These are phyloP conservation scores for Trichoderma asperelloides DNA, from an alignment of 495 filamentous ascomycete species.

Conservation along the genomic window DNA sequence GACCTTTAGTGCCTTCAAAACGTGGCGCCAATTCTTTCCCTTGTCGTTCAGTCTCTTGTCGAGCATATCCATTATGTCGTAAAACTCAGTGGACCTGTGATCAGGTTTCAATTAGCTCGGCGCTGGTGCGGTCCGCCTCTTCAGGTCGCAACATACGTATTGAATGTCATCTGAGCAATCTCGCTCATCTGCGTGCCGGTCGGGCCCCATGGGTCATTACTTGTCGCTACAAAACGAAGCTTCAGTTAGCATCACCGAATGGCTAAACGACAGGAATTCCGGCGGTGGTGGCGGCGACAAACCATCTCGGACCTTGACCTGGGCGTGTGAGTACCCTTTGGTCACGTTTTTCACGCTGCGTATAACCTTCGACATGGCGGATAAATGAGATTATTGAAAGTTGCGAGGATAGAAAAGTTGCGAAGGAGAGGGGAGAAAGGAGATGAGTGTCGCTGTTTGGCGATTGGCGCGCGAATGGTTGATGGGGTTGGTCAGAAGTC, in stretches of 20 bases:
- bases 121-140: neutral
- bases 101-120: neutral
- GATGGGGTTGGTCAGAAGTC: neutral
- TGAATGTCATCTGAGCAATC: slow-evolving; percentile 94
- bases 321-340: slow-evolving; percentile 93
- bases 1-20: slow-evolving; percentile 95
- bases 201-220: slow-evolving; percentile 98
- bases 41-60: slow-evolving; percentile 99
- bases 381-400: neutral
- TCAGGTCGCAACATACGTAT: slow-evolving; percentile 58
- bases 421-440: neutral
- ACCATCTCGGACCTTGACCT: slow-evolving; percentile 99
- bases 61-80: slow-evolving; percentile 99
- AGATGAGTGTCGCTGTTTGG: neutral
- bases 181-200: slow-evolving; percentile 98
- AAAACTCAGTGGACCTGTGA: slow-evolving; percentile 84
- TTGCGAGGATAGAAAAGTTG: neutral
- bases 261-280: neutral
- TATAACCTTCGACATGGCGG: slow-evolving; percentile 87
- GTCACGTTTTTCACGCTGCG: slow-evolving; percentile 99
- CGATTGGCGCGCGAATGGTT: neutral
- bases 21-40: slow-evolving; percentile 99
- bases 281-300: slow-evolving; percentile 32
- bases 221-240: slow-evolving; percentile 59
- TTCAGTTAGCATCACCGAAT: neutral